Conservation (phyloP, 805 yeast genomes). For the Lipomyces mesembrius region DNA sequence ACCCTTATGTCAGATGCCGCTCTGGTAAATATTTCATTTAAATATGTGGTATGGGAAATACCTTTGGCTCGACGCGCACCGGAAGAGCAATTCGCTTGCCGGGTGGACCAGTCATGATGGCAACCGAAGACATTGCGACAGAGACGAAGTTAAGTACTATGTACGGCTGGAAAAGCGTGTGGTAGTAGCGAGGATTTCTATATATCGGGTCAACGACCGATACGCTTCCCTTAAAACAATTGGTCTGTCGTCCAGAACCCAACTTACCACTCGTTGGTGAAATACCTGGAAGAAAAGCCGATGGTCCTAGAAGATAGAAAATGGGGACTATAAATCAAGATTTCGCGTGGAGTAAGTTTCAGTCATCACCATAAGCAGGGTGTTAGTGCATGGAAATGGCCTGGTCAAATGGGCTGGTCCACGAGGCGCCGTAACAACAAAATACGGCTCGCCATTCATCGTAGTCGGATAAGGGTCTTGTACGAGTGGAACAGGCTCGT, state of each 20-base stretch:
- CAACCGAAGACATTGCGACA: conserved; percentile 64
- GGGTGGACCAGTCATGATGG: conserved; percentile 72
- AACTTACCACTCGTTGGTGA: neutral
- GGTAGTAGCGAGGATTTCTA: neutral
- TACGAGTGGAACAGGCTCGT: too few relatives aligned
- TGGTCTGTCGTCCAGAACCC: neutral
- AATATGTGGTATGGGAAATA: conserved; percentile 5
- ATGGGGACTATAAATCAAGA: neutral
- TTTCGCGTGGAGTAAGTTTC: too few relatives aligned
- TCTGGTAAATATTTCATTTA: neutral
- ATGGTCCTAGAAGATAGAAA: neutral
- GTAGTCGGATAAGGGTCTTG: neutral
- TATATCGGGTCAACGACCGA: neutral
- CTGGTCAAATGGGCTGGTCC: neutral
- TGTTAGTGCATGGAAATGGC: neutral
- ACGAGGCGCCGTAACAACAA: neutral
- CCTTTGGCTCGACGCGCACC: conserved; percentile 95
- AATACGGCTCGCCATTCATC: too few relatives aligned
- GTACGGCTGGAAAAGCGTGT: neutral
- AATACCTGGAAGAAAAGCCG: neutral
- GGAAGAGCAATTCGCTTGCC: conserved; percentile 97
- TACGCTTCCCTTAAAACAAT: neutral
- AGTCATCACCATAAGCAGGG: neutral
- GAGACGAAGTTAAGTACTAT: neutral
- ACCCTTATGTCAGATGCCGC: neutral